These are phyloP conservation scores for Candida silvicultrix DNA, from an alignment of 805 yeast genomes.

Conservation along the genomic window DNA sequence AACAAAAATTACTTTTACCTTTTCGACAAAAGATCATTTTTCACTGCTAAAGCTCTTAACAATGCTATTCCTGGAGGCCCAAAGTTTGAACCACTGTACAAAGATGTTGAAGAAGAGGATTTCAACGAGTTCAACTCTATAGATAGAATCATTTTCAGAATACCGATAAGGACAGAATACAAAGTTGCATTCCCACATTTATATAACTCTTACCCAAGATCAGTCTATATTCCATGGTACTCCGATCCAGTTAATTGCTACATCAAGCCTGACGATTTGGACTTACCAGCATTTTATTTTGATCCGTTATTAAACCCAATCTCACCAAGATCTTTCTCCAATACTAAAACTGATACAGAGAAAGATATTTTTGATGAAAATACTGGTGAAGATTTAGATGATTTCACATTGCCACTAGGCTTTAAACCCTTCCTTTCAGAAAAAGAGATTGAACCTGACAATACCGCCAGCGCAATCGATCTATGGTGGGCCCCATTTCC, in stretches of 20 bases:
- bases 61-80: conserved; percentile 94
- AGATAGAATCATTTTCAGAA: conserved; percentile 79
- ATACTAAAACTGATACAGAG: conserved; percentile 14
- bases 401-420: conserved; percentile 33
- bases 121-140: conserved; percentile 86
- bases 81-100: conserved; percentile 80
- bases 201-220: conserved; percentile 70
- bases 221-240: conserved; percentile 57
- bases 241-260: conserved; percentile 55
- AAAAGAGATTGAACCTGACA: conserved; percentile 37
- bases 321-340: conserved; percentile 24
- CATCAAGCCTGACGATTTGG: conserved; percentile 36
- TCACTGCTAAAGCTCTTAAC: conserved; percentile 88
- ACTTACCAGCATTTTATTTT: conserved; percentile 49
- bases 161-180: conserved; percentile 74
- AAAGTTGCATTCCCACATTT: conserved; percentile 81
- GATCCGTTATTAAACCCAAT: conserved; percentile 54
- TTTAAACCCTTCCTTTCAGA: conserved; percentile 49
- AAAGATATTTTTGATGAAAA: conserved; percentile 20
- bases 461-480: conserved; percentile 50
- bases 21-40: conserved; percentile 73
- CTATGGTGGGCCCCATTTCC: conserved; percentile 85
- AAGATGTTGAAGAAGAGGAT: conserved; percentile 64
- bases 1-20: conserved; percentile 54
- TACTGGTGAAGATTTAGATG: conserved; percentile 31